These are phyloP conservation scores for Chlamydomonas reinhardtii DNA, from an alignment of 163 green algal genomes.

Conservation along the genomic window DNA sequence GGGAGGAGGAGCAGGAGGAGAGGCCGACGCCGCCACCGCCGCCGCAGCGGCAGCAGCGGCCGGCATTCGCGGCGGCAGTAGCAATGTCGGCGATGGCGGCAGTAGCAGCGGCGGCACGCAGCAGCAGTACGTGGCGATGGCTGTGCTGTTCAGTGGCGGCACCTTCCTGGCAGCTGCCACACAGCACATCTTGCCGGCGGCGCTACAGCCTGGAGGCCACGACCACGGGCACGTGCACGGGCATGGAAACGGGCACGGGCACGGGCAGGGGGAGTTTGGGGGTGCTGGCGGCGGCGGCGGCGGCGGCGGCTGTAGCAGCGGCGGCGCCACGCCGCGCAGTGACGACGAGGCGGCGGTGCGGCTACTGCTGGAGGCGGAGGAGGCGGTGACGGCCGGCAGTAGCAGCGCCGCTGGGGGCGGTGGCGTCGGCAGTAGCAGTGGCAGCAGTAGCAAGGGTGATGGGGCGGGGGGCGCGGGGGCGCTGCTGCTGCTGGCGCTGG, in stretches of 20 bases:
- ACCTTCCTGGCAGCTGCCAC: constrained; percentile 49
- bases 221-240: not conserved
- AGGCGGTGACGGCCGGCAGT: not conserved
- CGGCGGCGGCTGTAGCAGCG: not conserved
- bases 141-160: constrained; percentile 22
- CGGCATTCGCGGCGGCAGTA: not conserved
- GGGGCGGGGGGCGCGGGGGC: not conserved
- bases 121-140: constrained; percentile 23
- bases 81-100: not conserved
- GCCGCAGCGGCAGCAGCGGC: too few relatives aligned
- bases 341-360: too few relatives aligned
- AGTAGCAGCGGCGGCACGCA: not conserved
- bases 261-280: not conserved
- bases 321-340: not conserved
- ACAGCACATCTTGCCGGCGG: constrained; percentile 52
- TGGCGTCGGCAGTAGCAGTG: too few relatives aligned
- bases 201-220: not conserved
- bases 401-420: too few relatives aligned
- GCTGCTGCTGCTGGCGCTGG: constrained; percentile 1
- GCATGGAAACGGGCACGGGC: not conserved
- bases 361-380: not conserved
- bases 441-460: too few relatives aligned
- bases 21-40: too few relatives aligned
- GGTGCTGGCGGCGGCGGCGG: not conserved
- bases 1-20: not conserved